These are phyloP conservation scores for Evansstolkia leycettana DNA, from an alignment of 495 filamentous ascomycete species.

Conservation along the genomic window DNA sequence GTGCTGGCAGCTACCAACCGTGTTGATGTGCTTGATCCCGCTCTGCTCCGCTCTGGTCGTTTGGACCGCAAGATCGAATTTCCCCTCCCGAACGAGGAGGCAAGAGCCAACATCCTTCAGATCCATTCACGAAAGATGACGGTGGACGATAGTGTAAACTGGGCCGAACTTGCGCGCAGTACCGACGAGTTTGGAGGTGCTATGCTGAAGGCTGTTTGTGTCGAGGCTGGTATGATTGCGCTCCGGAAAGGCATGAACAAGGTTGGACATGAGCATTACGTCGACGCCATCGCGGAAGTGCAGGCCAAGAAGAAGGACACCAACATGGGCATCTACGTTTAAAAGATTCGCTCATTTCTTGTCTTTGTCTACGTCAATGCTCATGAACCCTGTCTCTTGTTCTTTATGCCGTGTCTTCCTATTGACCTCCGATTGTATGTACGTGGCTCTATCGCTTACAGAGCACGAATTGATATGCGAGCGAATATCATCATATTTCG, in stretches of 20 bases:
- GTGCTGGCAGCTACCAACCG: slow-evolving; percentile 97
- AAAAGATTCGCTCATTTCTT: slow-evolving; percentile 1
- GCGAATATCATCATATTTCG: no score
- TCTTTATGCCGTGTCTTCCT: no score
- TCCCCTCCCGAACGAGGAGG: slow-evolving; percentile 97
- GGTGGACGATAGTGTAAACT: slow-evolving; percentile 87
- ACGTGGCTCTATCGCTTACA: no score
- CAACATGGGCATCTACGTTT: slow-evolving; percentile 44
- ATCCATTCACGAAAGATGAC: slow-evolving; percentile 99
- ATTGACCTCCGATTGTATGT: no score
- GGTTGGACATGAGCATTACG: slow-evolving; percentile 96
- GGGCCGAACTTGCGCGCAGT: slow-evolving; percentile 86
- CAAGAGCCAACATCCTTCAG: slow-evolving; percentile 88
- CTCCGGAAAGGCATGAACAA: slow-evolving; percentile 83
- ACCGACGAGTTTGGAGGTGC: slow-evolving; percentile 99
- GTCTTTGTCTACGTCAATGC: no score
- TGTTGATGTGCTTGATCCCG: slow-evolving; percentile 93
- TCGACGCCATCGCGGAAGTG: slow-evolving; percentile 95
- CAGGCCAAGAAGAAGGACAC: slow-evolving; percentile 97
- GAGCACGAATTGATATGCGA: no score
- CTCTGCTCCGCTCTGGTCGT: slow-evolving; percentile 84
- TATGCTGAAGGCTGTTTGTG: slow-evolving; percentile 95
- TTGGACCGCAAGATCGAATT: slow-evolving; percentile 99
- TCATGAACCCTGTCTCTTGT: no score
- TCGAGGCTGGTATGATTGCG: slow-evolving; percentile 99